Base-by-base conservation (phyloP, 2,329 filamentous ascomycete species). In the Venturia nashicola region DNA sequence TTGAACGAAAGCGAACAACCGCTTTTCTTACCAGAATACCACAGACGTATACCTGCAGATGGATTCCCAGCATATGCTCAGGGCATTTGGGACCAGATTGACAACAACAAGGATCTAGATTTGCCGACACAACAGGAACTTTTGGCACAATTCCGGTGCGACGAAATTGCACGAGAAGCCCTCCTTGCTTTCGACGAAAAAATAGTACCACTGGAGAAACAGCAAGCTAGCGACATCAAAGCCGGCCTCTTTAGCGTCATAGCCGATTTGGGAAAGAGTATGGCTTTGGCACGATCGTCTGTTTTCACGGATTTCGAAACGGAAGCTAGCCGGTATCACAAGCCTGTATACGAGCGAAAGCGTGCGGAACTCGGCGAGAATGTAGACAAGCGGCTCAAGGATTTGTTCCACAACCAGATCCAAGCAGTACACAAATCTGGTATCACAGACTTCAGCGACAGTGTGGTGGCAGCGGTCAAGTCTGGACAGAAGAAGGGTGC, bases 51-150 rank as follows among this genome's bases (percentile, higher is more conserved):
- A 67, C 94, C 94, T 12, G 94, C 94, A 11, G 94, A 99, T 74
- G 94, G 94, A n/a, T 94, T 97, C 72, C 90, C 93, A 0, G 82
- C 91, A 65, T 99, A 99, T 70, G 92, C 94, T 0, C 86, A 94
- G 73, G 91, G 92, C 48, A 86, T 99, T 55, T 99, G 94, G 94
- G 92, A 97, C 71, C 93, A 97, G 76, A 99, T 99, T 72, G 92
- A 96, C 70, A 89, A 93, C 79, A 99, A 99, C 82, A 99, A 99
- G 76, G 94, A 99, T 72, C 81, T 99, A 63, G 94, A 99, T 76
- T 77, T 99, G 65, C 94, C 94, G 3, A 97, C 94, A 0, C 94
- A 99, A 74, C 94, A 99, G 76, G 94, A 99, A 74, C 82, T 99
- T 57, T 82, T 99, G 62, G 94, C 94, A 12, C 94, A 99, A 74